These are phyloP conservation scores for Penicillium antarcticum DNA, from an alignment of 495 filamentous ascomycete species.

Conservation along the genomic window DNA sequence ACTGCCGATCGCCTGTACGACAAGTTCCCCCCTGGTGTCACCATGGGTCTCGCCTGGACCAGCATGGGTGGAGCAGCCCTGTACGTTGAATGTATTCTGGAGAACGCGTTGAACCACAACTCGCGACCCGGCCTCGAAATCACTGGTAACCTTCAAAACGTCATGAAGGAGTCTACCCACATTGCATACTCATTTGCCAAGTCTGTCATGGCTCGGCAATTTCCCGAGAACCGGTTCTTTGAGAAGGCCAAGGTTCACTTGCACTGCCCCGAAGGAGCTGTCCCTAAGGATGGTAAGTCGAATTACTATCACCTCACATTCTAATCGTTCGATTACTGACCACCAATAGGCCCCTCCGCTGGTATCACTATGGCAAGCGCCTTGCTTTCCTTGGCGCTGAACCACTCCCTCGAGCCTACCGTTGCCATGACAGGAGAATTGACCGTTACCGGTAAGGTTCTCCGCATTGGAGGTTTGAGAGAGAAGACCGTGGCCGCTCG, in stretches of 20 bases:
- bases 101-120: slow-evolving; percentile 65
- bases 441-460: slow-evolving; percentile 94
- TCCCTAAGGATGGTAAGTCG: slow-evolving; percentile 80
- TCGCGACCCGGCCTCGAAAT: slow-evolving; percentile 79
- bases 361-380: slow-evolving; percentile 97
- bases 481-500: slow-evolving; percentile 99
- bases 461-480: slow-evolving; percentile 90
- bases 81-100: slow-evolving; percentile 95
- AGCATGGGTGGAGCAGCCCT: slow-evolving; percentile 93
- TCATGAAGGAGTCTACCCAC: slow-evolving; percentile 95
- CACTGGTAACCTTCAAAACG: slow-evolving; percentile 90
- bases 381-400: slow-evolving; percentile 77
- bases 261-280: slow-evolving; percentile 95
- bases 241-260: slow-evolving; percentile 94
- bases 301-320: background rate
- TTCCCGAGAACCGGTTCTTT: slow-evolving; percentile 89
- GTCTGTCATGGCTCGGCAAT: slow-evolving; percentile 75
- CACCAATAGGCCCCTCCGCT: slow-evolving; percentile 66
- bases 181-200: slow-evolving; percentile 98
- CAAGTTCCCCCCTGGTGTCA: slow-evolving; percentile 90
- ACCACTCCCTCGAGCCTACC: slow-evolving; percentile 73
- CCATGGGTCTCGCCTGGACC: slow-evolving; percentile 99
- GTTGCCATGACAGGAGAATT: slow-evolving; percentile 99
- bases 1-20: slow-evolving; percentile 96
- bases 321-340: slow-evolving; percentile 13